Evolutionary conservation across 495 filamentous ascomycete species (phyloP).

Genomic region (Pseudevernia furfuracea): DNA sequence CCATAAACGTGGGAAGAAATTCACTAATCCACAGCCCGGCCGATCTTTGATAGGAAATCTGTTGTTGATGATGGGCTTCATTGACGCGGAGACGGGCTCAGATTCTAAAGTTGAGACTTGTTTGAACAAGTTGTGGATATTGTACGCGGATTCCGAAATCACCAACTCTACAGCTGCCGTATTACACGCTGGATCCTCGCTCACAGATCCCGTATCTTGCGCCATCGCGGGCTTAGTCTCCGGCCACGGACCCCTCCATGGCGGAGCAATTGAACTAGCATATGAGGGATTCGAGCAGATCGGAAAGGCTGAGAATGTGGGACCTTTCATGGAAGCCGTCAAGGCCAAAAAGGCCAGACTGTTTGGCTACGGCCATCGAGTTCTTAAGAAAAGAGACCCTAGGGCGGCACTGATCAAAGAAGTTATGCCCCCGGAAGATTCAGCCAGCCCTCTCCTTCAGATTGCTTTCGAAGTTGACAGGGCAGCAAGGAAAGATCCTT

Average conservation of each 20-base stretch:
- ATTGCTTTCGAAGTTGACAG: constrained; percentile 44
- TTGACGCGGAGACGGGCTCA: constrained; percentile 34
- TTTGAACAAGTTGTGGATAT: constrained; percentile 36
- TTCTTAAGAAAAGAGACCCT: constrained; percentile 44
- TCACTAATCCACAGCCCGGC: constrained; percentile 32
- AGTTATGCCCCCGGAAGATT: constrained; percentile 17
- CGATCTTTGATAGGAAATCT: constrained; percentile 37
- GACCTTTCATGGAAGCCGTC: constrained; percentile 36
- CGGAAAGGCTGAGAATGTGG: constrained; percentile 41
- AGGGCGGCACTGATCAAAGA: constrained; percentile 35
- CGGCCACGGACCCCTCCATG: constrained; percentile 44
- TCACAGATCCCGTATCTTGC: constrained; percentile 41
- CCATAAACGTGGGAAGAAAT: constrained; percentile 31
- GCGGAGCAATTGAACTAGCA: constrained; percentile 44
- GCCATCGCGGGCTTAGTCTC: constrained; percentile 35
- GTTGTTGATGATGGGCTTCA: constrained; percentile 37
- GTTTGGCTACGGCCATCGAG: constrained; percentile 49
- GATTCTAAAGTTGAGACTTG: constrained; percentile 30
- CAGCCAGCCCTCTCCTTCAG: constrained; percentile 36
- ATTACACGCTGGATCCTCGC: constrained; percentile 42
- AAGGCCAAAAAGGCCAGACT: constrained; percentile 42
- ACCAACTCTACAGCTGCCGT: constrained; percentile 45
- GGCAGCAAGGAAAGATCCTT: constrained; percentile 38
- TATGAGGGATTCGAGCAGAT: constrained; percentile 38
- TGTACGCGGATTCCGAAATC: constrained; percentile 45